Base-by-base conservation (phyloP, 495 filamentous ascomycete species). In the Penicillium chermesinum region DNA sequence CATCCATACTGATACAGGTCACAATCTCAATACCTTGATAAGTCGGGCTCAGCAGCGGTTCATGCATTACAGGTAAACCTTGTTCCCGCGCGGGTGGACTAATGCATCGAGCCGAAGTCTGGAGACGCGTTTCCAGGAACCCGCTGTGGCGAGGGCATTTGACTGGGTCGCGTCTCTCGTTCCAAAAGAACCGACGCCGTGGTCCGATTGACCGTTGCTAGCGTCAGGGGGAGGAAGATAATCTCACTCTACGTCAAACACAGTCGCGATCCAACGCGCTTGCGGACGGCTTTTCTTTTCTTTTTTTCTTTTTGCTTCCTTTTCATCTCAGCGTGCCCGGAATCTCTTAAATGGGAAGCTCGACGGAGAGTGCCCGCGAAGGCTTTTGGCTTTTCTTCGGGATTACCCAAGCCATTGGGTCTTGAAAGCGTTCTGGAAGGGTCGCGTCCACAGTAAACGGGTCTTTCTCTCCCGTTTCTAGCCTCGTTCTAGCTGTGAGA, bases 41-140 rank as follows among this genome's bases (percentile, higher is more conserved):
- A 30, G 25, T 4, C 25, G 5, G 40, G 17, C 17, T 33, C 7
- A 27, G 3, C 27, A 46, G 34, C 48, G 38, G 63, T 64, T 66
- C 63, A 61, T 66, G 57, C 62, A 58, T 54, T 54, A 34, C 38
- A 5, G 46, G 42, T 39, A 53, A 57, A 58, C 50, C 53, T 54
- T 57, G 51, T 59, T 59, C 37, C 16, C 39, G 19, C 18, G 12
- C 20, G 47, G 46, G 53, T 49, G 50, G 43, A 57, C 62, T 65
- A 65, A 65, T 65, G 62, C 62, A 65, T 59, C 59, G 46, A 63
- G 55, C 62, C 58, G 60, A 55, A 55, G 41, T 53, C 52, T 61
- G 59, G 61, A 62, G 61, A 61, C 47, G 44, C 34, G 41, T 52
- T 36, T 16, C 40, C 52, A 48, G 49, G 55, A 49, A 50, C 52